Percentiles rank a stretch among this genome's conserved stretches.
Evolutionary conservation across 108 stramenopile genomes (phyloP).

Genomic region (Nitzschia sp.): DNA sequence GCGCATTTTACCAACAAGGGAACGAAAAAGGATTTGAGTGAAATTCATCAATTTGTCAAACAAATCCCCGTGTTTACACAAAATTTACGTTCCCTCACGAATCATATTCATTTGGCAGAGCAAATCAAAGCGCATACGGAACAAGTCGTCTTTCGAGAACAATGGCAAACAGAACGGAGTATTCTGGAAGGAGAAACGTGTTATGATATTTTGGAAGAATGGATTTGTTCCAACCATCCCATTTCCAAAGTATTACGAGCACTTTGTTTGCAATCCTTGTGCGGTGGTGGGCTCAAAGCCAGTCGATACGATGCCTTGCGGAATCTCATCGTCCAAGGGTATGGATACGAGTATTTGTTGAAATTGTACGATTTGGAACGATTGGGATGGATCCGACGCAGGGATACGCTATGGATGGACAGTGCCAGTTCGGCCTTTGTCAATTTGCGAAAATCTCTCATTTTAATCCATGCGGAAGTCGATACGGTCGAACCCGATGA

Average conservation of each 20-base stretch:
- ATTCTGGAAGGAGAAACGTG: slow-evolving; percentile 93
- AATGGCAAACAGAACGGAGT: slow-evolving; percentile 94
- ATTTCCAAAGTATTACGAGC: slow-evolving; percentile 71
- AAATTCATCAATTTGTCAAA: slow-evolving; percentile 98
- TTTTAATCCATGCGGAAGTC: slow-evolving; percentile 90
- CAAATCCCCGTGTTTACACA: slow-evolving; percentile 86
- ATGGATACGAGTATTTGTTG: slow-evolving; percentile 88
- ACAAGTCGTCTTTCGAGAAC: slow-evolving; percentile 76
- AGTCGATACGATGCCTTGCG: slow-evolving; percentile 85
- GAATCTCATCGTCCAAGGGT: slow-evolving; percentile 86
- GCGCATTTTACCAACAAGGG: slow-evolving; percentile 87
- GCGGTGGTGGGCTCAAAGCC: slow-evolving; percentile 87
- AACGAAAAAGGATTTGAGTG: slow-evolving; percentile 87
- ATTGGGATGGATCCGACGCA: slow-evolving; percentile 78
- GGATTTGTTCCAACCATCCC: slow-evolving; percentile 75
- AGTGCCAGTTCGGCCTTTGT: slow-evolving; percentile 64
- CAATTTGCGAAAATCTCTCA: slow-evolving; percentile 71
- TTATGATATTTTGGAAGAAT: slow-evolving; percentile 81
- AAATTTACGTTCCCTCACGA: slow-evolving; percentile 75
- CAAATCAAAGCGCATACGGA: slow-evolving; percentile 84
- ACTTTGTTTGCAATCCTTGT: slow-evolving; percentile 91
- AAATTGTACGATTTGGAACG: slow-evolving; percentile 85
- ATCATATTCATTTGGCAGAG: slow-evolving; percentile 96
- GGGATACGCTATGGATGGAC: slow-evolving; percentile 74
- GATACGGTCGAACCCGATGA: slow-evolving; percentile 88